Base-by-base conservation (phyloP, 768 basidiomycete genomes). In the Pleurotus cornucopiae region DNA sequence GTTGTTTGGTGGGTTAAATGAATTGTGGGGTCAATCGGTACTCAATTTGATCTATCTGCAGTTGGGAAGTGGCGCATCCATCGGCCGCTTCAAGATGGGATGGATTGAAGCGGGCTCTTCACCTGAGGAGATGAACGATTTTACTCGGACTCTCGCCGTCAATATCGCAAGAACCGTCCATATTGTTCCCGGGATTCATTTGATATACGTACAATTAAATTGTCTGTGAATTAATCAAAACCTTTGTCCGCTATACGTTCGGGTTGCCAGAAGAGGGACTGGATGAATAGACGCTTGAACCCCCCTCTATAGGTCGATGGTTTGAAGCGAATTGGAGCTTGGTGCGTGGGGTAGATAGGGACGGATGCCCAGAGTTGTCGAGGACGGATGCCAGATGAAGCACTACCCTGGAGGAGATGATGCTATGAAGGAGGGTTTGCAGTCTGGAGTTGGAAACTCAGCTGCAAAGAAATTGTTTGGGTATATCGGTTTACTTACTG, bases 1-100 rank as follows among this genome's bases (percentile, higher is more conserved):
- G 69, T 81, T 55, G 69, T 83, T 60, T 74, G 72, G 81, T 83
- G 60, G 55, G 74, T 67, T 6, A 5, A 34, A 37, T 25, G 6
- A 25, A 46, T 16, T 34, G 30, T 46, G 25, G 14, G 38, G 6
- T 13, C 43, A 34, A 34, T 34, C 30, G 30, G 30, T 34, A 11
- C 30, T 53, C 43, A 21, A 38, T 47, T 37, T 51, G 20, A 34
- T 25, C 18, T 30, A 11, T 52, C 25, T 45, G n/a, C 46, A 64
- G 63, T 26, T 64, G 63, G 63, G 61, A 64, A 39, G 56, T 63
- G n/a, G 30, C 40, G 6, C 30, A 53, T 30, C 53, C 59, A 25
- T 56, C 63, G 18, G 38, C 30, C 11, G 30, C 23, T n/a, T 57
- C 57, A 25, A 58, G 46, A 44, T 60, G 59, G 59, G 59, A 60